These are phyloP conservation scores for Rhytidiadelphus loreus DNA, from an alignment of 225 moss, liverwort and hornwort genomes.

Conservation along the genomic window DNA sequence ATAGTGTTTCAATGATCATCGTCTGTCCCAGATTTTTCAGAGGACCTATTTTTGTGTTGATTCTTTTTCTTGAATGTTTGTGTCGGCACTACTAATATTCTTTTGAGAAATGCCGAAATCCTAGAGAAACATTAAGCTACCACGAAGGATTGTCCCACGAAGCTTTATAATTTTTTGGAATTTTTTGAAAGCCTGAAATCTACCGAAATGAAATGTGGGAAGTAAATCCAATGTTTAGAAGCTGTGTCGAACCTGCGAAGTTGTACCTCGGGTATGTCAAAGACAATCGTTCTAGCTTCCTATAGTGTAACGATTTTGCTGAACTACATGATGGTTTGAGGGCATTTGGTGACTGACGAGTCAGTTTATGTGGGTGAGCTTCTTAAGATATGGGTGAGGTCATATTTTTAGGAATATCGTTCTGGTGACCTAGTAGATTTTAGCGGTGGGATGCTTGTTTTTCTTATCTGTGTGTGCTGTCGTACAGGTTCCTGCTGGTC, in stretches of 20 bases:
- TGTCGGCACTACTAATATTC: background rate
- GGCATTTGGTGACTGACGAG: background rate
- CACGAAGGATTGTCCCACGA: background rate
- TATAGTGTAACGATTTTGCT: background rate
- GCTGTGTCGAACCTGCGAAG: background rate
- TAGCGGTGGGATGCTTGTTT: background rate
- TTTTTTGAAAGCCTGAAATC: background rate
- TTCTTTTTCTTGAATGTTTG: background rate
- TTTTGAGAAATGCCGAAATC: background rate
- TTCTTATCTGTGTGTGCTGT: background rate
- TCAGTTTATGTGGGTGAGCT: background rate
- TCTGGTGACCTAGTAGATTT: background rate
- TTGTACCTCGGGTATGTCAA: background rate
- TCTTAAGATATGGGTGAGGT: too few species aligned
- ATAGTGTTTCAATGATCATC: background rate
- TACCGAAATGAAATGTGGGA: background rate
- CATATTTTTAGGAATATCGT: background rate
- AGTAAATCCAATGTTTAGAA: background rate
- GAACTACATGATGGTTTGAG: background rate
- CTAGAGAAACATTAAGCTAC: background rate
- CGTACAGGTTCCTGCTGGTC: constrained; percentile 32
- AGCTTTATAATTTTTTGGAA: background rate
- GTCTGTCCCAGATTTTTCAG: background rate
- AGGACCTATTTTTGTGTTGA: background rate
- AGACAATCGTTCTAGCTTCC: background rate